Base-by-base conservation (phyloP, 352 stramenopile species). In the Phytophthora litchii region DNA sequence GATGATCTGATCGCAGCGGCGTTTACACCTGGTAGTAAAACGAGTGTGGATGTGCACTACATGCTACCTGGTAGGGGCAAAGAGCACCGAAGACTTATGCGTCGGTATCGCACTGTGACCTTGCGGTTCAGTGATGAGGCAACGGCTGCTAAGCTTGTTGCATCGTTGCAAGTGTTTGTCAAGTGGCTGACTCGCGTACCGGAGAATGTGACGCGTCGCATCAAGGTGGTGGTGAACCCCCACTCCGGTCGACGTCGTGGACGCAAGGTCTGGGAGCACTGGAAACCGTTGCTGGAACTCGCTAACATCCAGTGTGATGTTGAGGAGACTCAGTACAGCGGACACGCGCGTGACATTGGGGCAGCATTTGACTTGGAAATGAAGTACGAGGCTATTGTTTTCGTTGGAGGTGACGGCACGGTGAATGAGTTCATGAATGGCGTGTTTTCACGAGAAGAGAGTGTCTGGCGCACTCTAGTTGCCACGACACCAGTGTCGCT, bases 391-490 rank as follows among this genome's bases (percentile, higher is more conserved):
- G 80, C 81, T 10, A 74, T 92, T 25, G 81, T 92, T 27, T 90
- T 91, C 40, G 81, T 92, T 6, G 83, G 83, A 14, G 83, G 83
- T 16, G 83, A 92, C 53, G 81, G 83, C 29, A 92, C 83, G 0
- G 80, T 89, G n/a, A 91, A 91, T 48, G 83, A 92, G 64, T 92
- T 92, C 50, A 88, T 92, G 77, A 92, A 92, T 61, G 83, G 83
- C 31, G 74, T 91, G 25, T 87, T 92, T 51, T 71, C 76, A 27
- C 73, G 79, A 19, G 71, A 80, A n/a, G 83, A 92, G 68, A 58
- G 54, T 48, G 79, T 89, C 32, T 92, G 83, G 83, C 80, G 83
- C 11, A 74, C 79, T 17, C 59, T 92, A 20, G 80, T 92, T 36
- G 79, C 81, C 9, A 90, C 83, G 29, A 91, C 81, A 3, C 81